Base-by-base conservation (phyloP, 1,139 yeast species). In the Debaryomycetaceae sp. region DNA sequence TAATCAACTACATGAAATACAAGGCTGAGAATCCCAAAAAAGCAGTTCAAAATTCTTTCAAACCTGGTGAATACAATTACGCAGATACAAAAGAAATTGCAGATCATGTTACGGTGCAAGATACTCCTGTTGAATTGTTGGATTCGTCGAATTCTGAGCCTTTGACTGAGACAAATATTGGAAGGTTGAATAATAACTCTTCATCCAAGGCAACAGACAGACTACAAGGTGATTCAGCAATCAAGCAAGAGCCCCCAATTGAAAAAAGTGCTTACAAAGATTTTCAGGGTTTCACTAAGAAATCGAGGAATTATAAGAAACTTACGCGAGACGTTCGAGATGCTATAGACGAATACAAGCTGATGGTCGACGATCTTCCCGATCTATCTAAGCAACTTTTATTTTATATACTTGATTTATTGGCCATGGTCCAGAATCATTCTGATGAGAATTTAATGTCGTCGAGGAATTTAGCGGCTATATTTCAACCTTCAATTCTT, bases 401-500 rank as follows among this genome's bases (percentile, higher is more conserved):
- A n/a, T 86, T 91, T 55, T 93, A 95, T 66, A 80, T 95, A 24
- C 69, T 93, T 54, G 99, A 93, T 65, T 71, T 95, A 53, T 72
- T 93, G 47, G 87, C 96, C 8, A 80, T 90, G 72, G 95, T 93
- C 53, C 88, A 91, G 42, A 82, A 87, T 49, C 84, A 87, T 57
- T 76, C 93, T 7, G 81, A 79, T 40, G 81, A 80, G 47, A 93
- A 91, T 61, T 73, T 89, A 54, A 93, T 93, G 99, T 84, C 97
- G 2, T 88, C 96, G 2, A 80, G 93, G 54, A 93, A 95, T 60
- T 71, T 93, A 53, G 96, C 98, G 0, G 97, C 98, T 2, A 88
- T 93, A 49, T 93, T 95, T 68, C 99, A 93, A 66, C 99, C 99
- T 2, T 87, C 96, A 20, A 82, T 95, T 14, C 72, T 95, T 41